Base-by-base conservation (phyloP, 2,329 filamentous ascomycete species). In the Juglanconis oblonga region DNA sequence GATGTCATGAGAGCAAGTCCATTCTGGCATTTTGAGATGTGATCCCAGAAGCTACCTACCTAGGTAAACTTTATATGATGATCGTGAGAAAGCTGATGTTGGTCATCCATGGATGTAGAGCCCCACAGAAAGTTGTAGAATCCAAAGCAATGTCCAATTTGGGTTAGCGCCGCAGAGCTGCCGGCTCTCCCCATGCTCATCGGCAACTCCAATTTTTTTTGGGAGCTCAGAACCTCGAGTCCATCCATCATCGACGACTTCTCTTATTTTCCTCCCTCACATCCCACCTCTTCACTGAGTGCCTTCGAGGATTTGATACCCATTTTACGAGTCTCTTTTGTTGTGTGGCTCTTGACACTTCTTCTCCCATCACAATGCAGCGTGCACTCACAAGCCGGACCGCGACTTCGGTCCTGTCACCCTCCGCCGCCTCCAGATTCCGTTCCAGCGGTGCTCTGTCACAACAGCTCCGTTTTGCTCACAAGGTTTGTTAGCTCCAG, bases 381-480 rank as follows among this genome's bases (percentile, higher is more conserved):
- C 91, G 95, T 79, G 92, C 92, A 80, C 85, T 99, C 74, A 87
- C 90, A 75, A 91, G 91, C 70, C 84, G 86, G 75, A 82, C 90
- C 72, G 84, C 92, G 81, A 87, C 91, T 74, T 90, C 92, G 69
- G 87, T 88, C 82, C 87, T 94, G 70, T 89, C 87, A 66, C 85
- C 89, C 74, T 84, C 83, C 75, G 77, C 80, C 64, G 79, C 87
- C 68, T 79, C 80, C 70, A 86, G 84, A 74, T 82, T 88, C 76
- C 86, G 87, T 71, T 81, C 87, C 63, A 79, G 81, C 71, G 77
- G 84, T 71, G 83, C 85, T 70, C 77, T 91, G 70, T 82, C 91
- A 69, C 92, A 96, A 78, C 94, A 98, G 82, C 87, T 96, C 77
- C 87, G 95, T 75, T 99, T 96, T 76, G 92, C 94, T 68, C 94